These are phyloP conservation scores for Draba incana DNA, from an alignment of 345 rosid genomes.

Conservation along the genomic window DNA sequence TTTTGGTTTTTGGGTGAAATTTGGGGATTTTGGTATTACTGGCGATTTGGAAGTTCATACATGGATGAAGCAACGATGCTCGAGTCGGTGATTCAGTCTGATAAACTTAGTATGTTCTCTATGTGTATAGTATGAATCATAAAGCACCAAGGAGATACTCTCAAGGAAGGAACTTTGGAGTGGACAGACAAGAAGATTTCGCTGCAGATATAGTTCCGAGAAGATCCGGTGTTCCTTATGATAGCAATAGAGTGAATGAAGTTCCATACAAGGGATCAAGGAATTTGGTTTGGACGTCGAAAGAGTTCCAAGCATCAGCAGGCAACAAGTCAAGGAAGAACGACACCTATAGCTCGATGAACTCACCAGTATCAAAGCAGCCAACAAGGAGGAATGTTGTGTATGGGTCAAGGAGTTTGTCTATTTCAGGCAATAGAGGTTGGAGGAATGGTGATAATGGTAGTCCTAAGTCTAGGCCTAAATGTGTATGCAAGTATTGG, in stretches of 20 bases:
- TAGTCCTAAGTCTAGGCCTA: slow-evolving; percentile 15
- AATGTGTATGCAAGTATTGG: slow-evolving; percentile 38
- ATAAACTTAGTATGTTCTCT: slow-evolving; percentile 30
- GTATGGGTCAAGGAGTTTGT: slow-evolving; percentile 7
- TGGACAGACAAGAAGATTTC: slow-evolving; percentile 20
- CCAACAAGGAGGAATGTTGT: background rate
- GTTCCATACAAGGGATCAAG: slow-evolving; percentile 19
- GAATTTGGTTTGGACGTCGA: slow-evolving; percentile 42
- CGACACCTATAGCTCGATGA: background rate
- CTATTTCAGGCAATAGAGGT: slow-evolving; percentile 18
- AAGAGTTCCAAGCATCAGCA: slow-evolving; percentile 15
- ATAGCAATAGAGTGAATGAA: slow-evolving; percentile 2
- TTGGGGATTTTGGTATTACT: background rate
- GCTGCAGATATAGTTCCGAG: slow-evolving; percentile 31
- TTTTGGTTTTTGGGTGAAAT: background rate
- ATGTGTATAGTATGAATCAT: slow-evolving; percentile 40
- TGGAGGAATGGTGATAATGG: background rate
- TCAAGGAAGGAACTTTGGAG: slow-evolving; percentile 19
- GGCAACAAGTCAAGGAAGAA: slow-evolving; percentile 21
- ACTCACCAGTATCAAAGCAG: slow-evolving; percentile 17
- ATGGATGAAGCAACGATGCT: slow-evolving; percentile 35
- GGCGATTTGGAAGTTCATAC: too few relatives aligned
- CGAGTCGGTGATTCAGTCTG: slow-evolving; percentile 21
- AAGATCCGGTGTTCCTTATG: slow-evolving; percentile 25
- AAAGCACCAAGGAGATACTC: slow-evolving; percentile 39